These are phyloP conservation scores for Flaveria linearis DNA, from an alignment of 129 eudicot genomes.

Conservation along the genomic window DNA sequence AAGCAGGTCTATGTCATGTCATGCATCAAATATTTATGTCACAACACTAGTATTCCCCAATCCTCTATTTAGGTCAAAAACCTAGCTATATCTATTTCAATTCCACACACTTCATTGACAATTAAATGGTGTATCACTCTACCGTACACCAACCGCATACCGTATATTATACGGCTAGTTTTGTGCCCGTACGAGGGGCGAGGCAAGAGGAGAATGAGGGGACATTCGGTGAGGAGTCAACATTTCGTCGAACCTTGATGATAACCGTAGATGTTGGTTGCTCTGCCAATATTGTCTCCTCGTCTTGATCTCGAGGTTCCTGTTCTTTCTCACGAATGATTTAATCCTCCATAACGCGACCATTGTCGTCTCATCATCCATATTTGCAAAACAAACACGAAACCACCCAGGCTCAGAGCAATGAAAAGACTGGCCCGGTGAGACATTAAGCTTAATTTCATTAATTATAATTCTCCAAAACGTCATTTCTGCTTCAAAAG, in stretches of 20 bases:
- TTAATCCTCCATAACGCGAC: constrained; percentile 50
- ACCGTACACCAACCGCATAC: neutral
- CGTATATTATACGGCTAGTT: constrained; percentile 17
- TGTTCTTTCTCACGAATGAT: constrained; percentile 36
- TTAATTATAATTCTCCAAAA: constrained; percentile 47
- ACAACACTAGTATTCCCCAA: neutral
- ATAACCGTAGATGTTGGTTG: constrained; percentile 36
- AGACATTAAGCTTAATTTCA: constrained; percentile 56
- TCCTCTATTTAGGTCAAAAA: neutral
- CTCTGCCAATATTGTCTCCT: constrained; percentile 44
- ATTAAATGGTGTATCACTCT: neutral
- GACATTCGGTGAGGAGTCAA: constrained; percentile 43
- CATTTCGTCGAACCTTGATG: constrained; percentile 50
- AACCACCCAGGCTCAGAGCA: constrained; percentile 71
- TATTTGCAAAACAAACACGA: constrained; percentile 61
- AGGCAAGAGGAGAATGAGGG: constrained; percentile 54
- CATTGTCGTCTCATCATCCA: constrained; percentile 56
- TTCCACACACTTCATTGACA: neutral
- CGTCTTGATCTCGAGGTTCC: constrained; percentile 34
- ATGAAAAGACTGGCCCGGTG: constrained; percentile 62
- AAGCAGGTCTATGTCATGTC: neutral
- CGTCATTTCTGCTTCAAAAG: constrained; percentile 46
- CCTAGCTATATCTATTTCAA: neutral
- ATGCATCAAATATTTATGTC: neutral
- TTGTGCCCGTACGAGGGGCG: constrained; percentile 57